A percentile compares a stretch with the other conserved stretches of the same genome.
Conservation (phyloP, 2,329 filamentous ascomycete species). For the Didymella arachidicola region DNA sequence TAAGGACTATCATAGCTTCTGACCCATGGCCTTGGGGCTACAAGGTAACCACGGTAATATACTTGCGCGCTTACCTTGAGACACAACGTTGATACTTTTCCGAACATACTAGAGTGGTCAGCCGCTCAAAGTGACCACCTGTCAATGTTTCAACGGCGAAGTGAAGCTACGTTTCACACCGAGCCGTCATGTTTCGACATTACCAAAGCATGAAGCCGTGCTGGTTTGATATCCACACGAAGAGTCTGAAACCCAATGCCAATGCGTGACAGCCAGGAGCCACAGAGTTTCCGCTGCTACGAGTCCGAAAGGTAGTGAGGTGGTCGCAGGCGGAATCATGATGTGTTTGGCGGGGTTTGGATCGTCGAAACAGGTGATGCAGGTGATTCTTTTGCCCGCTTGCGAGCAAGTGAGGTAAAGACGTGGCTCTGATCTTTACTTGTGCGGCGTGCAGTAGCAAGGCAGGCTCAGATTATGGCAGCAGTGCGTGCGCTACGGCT, state of each 20-base stretch:
- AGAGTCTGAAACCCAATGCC: conserved; percentile 9
- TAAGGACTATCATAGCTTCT: too few species aligned
- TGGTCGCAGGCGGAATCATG: neutral
- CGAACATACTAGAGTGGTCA: neutral
- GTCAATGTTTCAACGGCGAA: conserved; percentile 10
- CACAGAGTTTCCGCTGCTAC: conserved; percentile 11
- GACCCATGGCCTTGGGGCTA: too few species aligned
- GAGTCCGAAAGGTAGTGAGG: neutral
- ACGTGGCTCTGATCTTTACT: too few species aligned
- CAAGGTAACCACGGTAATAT: too few species aligned
- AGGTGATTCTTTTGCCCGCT: neutral
- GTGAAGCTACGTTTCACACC: conserved; percentile 9
- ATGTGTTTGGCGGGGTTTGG: neutral
- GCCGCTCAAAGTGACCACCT: neutral
- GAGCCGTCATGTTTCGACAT: conserved; percentile 6
- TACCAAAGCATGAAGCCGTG: conserved; percentile 23
- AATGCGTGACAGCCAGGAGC: conserved; percentile 5
- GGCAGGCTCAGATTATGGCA: neutral
- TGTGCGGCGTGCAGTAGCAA: neutral
- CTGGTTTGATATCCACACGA: conserved; percentile 9
- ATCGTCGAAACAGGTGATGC: neutral
- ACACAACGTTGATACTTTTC: neutral
- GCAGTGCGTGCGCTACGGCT: neutral
- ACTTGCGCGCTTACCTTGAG: too few species aligned
- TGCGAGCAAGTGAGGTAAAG: neutral